Evolutionary conservation across 2,329 filamentous ascomycete species (phyloP).

Genomic region (Lasiodiplodia gonubiensis): DNA sequence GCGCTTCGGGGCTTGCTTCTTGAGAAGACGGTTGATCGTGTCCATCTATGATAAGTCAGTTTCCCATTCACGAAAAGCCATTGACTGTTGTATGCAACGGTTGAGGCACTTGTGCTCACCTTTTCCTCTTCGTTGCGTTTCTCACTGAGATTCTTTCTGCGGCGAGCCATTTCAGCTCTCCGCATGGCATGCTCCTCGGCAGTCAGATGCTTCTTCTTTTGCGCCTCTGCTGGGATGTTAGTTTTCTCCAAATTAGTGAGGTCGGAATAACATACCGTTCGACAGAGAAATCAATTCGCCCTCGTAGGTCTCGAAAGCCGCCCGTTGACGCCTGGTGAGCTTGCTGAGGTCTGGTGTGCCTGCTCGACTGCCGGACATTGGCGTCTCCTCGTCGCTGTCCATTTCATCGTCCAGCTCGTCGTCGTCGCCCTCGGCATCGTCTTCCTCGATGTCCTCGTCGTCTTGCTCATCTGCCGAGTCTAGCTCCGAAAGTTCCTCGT

Average conservation of each 20-base stretch:
- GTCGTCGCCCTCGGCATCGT: constrained; percentile 45
- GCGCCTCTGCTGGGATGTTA: constrained; percentile 58
- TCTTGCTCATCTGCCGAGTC: constrained; percentile 47
- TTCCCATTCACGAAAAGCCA: background rate
- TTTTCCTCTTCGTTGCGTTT: constrained; percentile 82
- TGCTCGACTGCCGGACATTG: constrained; percentile 58
- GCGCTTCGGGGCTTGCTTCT: constrained; percentile 80
- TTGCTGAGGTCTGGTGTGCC: constrained; percentile 69
- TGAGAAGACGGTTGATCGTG: constrained; percentile 88
- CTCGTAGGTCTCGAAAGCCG: constrained; percentile 60
- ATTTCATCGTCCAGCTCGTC: constrained; percentile 53
- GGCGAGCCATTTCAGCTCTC: constrained; percentile 73
- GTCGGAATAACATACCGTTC: constrained; percentile 45
- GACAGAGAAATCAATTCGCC: constrained; percentile 58
- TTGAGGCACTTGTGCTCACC: constrained; percentile 47
- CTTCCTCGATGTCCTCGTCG: constrained; percentile 53
- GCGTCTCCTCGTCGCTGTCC: constrained; percentile 57
- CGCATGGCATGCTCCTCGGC: constrained; percentile 76
- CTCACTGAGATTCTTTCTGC: constrained; percentile 75
- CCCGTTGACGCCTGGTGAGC: constrained; percentile 71
- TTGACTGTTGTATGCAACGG: background rate
- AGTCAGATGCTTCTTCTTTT: constrained; percentile 74
- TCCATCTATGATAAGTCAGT: constrained; percentile 67
- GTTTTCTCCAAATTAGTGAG: constrained; percentile 35
- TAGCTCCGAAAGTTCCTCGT: constrained; percentile 49